phyloP scores from a whole-genome alignment of 208 protist species.

The Leishmania braziliensis region DNA sequence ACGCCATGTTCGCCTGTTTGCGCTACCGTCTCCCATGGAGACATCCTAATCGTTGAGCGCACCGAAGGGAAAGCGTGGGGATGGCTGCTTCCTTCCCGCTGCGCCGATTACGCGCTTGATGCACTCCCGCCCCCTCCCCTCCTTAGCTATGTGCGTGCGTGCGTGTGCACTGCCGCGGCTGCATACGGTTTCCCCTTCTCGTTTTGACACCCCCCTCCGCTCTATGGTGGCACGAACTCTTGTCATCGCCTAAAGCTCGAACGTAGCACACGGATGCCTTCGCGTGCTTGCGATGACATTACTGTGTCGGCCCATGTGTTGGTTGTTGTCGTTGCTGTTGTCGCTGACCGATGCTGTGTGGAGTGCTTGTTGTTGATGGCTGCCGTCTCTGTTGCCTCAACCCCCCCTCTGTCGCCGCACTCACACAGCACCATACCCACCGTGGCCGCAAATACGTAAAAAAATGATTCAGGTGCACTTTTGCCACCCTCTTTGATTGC shows the following conservation, averaged over 20 bases:
- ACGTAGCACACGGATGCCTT: neutral
- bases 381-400: too few relatives aligned
- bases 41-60: constrained; percentile 2
- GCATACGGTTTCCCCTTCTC: neutral
- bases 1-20: constrained; percentile 62
- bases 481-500: neutral
- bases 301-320: neutral
- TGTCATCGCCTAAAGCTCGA: neutral
- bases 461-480: neutral
- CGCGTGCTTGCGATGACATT: neutral
- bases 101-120: neutral
- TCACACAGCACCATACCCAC: neutral
- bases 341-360: neutral
- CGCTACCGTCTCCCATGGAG: constrained; percentile 22
- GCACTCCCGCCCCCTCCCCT: neutral
- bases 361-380: neutral
- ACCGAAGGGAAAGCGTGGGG: neutral
- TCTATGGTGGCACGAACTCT: neutral
- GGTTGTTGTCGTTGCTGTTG: neutral
- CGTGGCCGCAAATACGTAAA: neutral
- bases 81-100: neutral
- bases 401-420: neutral
- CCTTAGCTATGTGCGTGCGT: too few relatives aligned
- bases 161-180: neutral
- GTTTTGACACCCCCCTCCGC: neutral